Evolutionary conservation across 352 stramenopile genomes (phyloP), one percentile per base, ranked within the genome.

Genomic region (Pythium myriotylum): DNA sequence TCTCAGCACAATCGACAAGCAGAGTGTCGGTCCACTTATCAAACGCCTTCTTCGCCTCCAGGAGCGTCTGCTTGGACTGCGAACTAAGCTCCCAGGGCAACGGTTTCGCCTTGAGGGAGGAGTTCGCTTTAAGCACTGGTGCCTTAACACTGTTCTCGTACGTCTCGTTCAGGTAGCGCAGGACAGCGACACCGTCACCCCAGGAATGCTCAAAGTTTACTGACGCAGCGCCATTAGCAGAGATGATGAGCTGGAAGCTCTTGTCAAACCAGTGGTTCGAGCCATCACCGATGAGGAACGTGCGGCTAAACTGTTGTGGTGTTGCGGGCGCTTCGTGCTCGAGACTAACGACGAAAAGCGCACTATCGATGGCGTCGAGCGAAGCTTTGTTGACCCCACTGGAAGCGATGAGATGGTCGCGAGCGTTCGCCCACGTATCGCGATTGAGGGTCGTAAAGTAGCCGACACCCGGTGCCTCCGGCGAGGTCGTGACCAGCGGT

Each of bases 261-360:
- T 97, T 97, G 70, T 97, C 90, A 48, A 96, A 96, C 89, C 90
- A 97, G 64, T 92, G 88, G 74, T 97, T 96, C 20, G 74, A 74
- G 47, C 83, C 88, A 42, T 96, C 81, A 51, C 89, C 89, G 37
- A 85, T 54, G 9, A 97, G 73, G 67, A 96, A 96, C 50, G 76
- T 89, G 47, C 82, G 72, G 35, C 82, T 91, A 37, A 93, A 71
- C 24, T 92, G 60, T 53, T 83, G 56, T 7, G 79, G 59, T 7
- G 77, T 80, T 24, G 67, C 62, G 12, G 89, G 87, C 10, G 81
- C 69, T 32, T 59, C 65, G 57, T 95, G 79, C 60, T 97, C 89
- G 29, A 97, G 69, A 59, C 72, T 81, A 35, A 94, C 76, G 24
- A 92, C 78, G 51, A 97, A 96, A 23, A 97, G 59, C 27, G 89